Evolutionary conservation across 352 stramenopile species (phyloP).

Genomic region (Globisporangium paddicum): DNA sequence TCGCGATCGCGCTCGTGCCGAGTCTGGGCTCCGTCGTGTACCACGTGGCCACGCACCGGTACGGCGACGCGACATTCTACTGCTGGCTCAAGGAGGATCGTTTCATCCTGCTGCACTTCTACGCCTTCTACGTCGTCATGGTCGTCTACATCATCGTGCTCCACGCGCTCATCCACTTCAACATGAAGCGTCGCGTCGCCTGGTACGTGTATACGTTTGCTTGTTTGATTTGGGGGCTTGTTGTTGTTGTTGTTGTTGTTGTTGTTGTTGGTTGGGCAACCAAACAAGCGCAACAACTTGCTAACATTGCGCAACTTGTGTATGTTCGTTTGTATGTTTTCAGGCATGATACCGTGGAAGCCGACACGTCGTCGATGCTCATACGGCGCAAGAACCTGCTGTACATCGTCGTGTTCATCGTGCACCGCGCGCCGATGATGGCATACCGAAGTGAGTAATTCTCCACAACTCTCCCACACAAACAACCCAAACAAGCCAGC

Average conservation of each 20-base stretch:
- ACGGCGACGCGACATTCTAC: slow-evolving; percentile 78
- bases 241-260: no score
- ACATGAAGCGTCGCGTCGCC: slow-evolving; percentile 60
- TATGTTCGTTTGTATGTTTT: background rate
- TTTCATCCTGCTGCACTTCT: slow-evolving; percentile 75
- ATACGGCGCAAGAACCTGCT: slow-evolving; percentile 68
- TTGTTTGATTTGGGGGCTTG: background rate
- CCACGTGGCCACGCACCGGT: slow-evolving; percentile 53
- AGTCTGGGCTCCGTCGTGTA: slow-evolving; percentile 47
- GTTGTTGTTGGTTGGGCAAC: background rate
- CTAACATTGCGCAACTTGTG: background rate
- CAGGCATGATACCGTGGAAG: slow-evolving; percentile 59
- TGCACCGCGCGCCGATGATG: slow-evolving; percentile 66
- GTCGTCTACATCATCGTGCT: slow-evolving; percentile 71
- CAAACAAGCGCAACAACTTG: background rate
- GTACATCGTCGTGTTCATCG: slow-evolving; percentile 69
- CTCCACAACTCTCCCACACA: background rate
- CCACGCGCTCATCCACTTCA: slow-evolving; percentile 53
- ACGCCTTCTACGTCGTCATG: slow-evolving; percentile 63
- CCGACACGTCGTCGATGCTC: slow-evolving; percentile 59
- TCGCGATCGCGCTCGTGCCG: slow-evolving; percentile 49
- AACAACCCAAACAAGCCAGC: background rate
- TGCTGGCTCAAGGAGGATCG: slow-evolving; percentile 71
- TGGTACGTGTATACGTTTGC: slow-evolving; percentile 16
- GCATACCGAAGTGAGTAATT: slow-evolving; percentile 52